Evolutionary conservation across 106 monocot genomes (phyloP), one percentile per base, ranked within the genome.

Genomic region (Dendrobium chrysotoxum): DNA sequence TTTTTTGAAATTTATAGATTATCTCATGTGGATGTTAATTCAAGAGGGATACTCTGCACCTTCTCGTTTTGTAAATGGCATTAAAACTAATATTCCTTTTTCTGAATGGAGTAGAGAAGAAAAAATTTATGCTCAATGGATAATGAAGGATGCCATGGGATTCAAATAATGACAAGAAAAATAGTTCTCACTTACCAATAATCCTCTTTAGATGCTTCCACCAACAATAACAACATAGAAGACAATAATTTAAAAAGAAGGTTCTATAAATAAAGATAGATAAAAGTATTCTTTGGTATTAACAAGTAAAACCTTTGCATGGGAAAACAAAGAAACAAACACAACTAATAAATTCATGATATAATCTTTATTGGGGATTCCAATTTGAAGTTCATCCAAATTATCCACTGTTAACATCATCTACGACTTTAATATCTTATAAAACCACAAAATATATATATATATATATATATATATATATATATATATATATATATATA

Each of bases 291-390:
- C 7, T 6, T 46, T 13, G 31, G 70, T 9, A 70, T 30, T 1
- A 70, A 70, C 1, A 70, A 21, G 38, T 21, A 73, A 73, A 73
- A 73, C 5, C 5, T n/a, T 20, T 73, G 3, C 40, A 40, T 40
- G 21, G 17, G 41, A 40, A 73, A 40, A 2, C 4, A 75, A 42
- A 42, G 4, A 75, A 44, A 44, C 40, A 75, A 75, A 18, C 7
- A 75, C 1, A 2, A 46, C 1, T 9, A 46, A 75, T 46, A 1
- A 75, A 21, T 54, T 23, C 25, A 58, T 92, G 98, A 98, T 98
- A 98, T 95, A 98, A 47, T 98, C 98, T 53, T 92, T 89, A 87
- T 79, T 82, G 40, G 5, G 55, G 80, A 80, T 92, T 80, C 94
- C 98, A 79, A 88, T 80, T 46, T 84, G 92, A 87, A 98, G 85